phyloP scores from a whole-genome alignment of 1,284 basidiomycete genomes.

The Microbotryum silenes-acaulis region DNA sequence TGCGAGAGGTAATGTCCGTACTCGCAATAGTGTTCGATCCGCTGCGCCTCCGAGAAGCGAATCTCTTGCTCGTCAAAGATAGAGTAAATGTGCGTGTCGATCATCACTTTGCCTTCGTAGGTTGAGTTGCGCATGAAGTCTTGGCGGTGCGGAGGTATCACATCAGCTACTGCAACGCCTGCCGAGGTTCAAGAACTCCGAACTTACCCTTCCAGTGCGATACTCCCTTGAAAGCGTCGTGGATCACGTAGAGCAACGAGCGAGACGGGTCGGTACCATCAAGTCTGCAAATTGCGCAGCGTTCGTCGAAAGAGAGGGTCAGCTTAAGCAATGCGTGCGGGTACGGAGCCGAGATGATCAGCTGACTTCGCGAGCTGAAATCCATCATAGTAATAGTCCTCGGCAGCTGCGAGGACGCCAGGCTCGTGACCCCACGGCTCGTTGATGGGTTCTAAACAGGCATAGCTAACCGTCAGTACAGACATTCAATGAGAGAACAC shows the following conservation, averaged over 20 bases:
- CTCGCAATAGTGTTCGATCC: constrained; percentile 26
- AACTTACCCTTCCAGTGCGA: constrained; percentile 56
- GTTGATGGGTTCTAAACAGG: constrained; percentile 41
- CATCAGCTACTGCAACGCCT: no score
- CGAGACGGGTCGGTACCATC: constrained; percentile 2
- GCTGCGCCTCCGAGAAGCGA: constrained; percentile 21
- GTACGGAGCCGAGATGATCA: neutral
- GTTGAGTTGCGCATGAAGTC: constrained; percentile 52
- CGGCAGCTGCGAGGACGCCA: constrained; percentile 51
- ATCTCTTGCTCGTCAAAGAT: constrained; percentile 17
- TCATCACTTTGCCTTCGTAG: constrained; percentile 55
- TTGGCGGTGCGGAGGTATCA: no score
- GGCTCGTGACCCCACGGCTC: constrained; percentile 70
- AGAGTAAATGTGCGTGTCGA: constrained; percentile 52
- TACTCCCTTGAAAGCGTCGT: constrained; percentile 76
- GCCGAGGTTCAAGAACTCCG: no score
- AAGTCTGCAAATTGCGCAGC: constrained; percentile 37
- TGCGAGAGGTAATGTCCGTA: constrained; percentile 34
- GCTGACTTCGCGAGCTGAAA: constrained; percentile 14
- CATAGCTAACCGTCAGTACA: neutral
- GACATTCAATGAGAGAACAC: neutral
- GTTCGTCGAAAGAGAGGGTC: constrained; percentile 54
- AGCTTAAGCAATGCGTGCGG: constrained; percentile 50
- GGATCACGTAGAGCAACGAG: constrained; percentile 57
- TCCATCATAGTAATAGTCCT: constrained; percentile 55